Base-by-base conservation (phyloP, 768 basidiomycete genomes). In the Trametes meyenii region DNA sequence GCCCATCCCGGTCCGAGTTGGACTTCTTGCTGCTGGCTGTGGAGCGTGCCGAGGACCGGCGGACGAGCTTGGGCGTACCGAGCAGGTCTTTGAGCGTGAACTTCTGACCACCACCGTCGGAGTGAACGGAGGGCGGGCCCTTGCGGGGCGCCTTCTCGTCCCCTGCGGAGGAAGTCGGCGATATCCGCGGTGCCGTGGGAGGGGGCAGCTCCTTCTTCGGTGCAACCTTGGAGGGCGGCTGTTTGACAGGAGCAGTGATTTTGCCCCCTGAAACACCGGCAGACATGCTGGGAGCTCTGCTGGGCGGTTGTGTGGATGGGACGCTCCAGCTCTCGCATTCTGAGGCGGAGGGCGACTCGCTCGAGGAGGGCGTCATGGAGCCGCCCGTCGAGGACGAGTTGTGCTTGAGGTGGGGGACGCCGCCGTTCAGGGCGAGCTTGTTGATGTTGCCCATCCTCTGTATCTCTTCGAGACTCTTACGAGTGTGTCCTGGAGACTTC, bases 71-170 rank as follows among this genome's bases (percentile, higher is more conserved):
- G 24, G 93, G 90, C 0, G 85, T 87, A 48, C 77, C 79, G 23
- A 66, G 56, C 26, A 97, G 82, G 71, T 95, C 84, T 82, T 90
- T 95, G 68, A 97, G 83, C 43, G 81, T 90, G 76, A 95, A 95
- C 75, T 86, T 90, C 71, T 90, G 88, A 48, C 78, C 78, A 39
- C 78, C 78, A 42, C 77, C 78, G 44, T 85, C 84, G 57, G 87
- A 85, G 71, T 70, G 69, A 67, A 67, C 62, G 35, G 73, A 73
- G 23, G 69, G 67, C 46, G 65, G 65, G 43, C 59, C 62, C 55
- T 60, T 61, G 60, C 55, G 55, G 1, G 57, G 26, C 11, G 54
- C 8, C 55, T 58, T 61, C 5, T 64, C 61, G 4, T 65, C 66
- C 17, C 69, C 65, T 6, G 62, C 44, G 23, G 70, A 69, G 38